Conservation (phyloP, 805 yeast genomes). For the Candida boidinii region DNA sequence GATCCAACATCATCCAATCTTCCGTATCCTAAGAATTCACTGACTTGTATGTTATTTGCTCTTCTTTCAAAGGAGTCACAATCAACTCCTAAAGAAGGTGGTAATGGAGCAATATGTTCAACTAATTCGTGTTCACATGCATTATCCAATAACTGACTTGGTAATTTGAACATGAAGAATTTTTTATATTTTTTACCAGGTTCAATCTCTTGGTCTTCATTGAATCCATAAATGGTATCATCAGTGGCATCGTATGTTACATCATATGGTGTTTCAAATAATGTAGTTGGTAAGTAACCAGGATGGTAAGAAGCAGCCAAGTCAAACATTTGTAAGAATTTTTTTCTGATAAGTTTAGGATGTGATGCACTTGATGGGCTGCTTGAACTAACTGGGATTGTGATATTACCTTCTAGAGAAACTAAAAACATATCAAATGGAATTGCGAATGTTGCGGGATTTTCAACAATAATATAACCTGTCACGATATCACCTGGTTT, state of each 20-base stretch:
- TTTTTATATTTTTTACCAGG: constrained; percentile 46
- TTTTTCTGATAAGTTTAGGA: constrained; percentile 11
- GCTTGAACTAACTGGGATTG: constrained; percentile 9
- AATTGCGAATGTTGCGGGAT: constrained; percentile 30
- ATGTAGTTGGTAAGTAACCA: constrained; percentile 17
- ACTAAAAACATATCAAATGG: constrained; percentile 58
- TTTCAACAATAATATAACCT: constrained; percentile 43
- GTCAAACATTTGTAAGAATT: constrained; percentile 41
- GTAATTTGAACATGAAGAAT: constrained; percentile 48
- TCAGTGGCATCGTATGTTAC: constrained; percentile 14
- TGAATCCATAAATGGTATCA: constrained; percentile 28
- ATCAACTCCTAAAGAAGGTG: constrained; percentile 34
- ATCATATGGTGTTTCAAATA: constrained; percentile 11
- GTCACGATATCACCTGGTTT: constrained; percentile 60
- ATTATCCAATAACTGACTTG: constrained; percentile 41
- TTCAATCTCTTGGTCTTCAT: constrained; percentile 32
- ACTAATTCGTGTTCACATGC: constrained; percentile 35
- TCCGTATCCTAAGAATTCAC: constrained; percentile 46
- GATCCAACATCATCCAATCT: constrained; percentile 39
- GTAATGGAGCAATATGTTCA: constrained; percentile 25
- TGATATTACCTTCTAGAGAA: constrained; percentile 42
- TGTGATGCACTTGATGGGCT: not conserved
- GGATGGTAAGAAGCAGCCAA: constrained; percentile 42
- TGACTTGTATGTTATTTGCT: constrained; percentile 17
- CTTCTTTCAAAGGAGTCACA: constrained; percentile 15